Evolutionary conservation across 1,284 basidiomycete species (phyloP).

Genomic region (Puccinia novopanici): DNA sequence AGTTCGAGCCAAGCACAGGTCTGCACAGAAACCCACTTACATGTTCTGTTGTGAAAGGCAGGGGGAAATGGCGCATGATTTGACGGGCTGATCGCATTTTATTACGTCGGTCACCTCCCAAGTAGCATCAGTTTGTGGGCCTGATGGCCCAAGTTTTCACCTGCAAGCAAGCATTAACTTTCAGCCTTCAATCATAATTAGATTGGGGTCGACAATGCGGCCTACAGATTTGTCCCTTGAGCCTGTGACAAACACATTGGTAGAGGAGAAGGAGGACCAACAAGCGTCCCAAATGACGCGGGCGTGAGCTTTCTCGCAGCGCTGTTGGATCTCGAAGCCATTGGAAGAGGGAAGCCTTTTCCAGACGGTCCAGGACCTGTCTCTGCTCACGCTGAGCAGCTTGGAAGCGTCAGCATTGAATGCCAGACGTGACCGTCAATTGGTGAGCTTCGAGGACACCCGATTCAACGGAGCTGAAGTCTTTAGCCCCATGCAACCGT

Average conservation of each 20-base stretch:
- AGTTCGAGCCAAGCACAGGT: neutral
- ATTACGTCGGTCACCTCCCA: conserved; percentile 30
- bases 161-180: neutral
- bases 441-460: conserved; percentile 75
- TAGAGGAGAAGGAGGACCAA: conserved; percentile 71
- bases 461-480: conserved; percentile 70
- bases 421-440: conserved; percentile 82
- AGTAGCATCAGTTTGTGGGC: neutral
- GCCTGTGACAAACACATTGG: conserved; percentile 81
- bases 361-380: conserved; percentile 89
- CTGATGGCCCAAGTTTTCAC: conserved; percentile 41
- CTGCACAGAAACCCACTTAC: conserved; percentile 8
- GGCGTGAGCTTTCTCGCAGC: conserved; percentile 78
- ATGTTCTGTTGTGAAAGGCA: neutral
- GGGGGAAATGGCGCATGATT: conserved; percentile 24
- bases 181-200: neutral
- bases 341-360: conserved; percentile 53
- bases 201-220: conserved; percentile 52
- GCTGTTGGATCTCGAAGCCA: conserved; percentile 62
- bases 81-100: conserved; percentile 36
- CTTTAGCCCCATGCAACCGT: conserved; percentile 72
- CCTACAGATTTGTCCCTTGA: conserved; percentile 89
- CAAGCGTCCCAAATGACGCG: conserved; percentile 94
- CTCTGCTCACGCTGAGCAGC: conserved; percentile 82
- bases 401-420: conserved; percentile 81